Base-by-base conservation (phyloP, 2,329 filamentous ascomycete genomes). In the Calonectria honghensis region DNA sequence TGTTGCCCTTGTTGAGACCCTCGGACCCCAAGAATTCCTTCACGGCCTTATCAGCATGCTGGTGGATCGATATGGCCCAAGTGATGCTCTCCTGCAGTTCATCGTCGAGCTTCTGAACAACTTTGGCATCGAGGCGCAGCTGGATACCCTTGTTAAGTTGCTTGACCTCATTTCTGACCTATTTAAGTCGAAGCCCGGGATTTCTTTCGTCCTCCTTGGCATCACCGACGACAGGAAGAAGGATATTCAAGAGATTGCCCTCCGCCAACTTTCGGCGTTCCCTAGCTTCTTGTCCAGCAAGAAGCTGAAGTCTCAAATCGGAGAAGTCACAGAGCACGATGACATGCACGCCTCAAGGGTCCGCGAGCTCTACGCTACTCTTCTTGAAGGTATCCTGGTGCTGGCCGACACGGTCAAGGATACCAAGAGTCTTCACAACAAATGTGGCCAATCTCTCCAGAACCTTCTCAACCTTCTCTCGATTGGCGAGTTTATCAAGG, bases 21-120 rank as follows among this genome's bases (percentile, higher is more conserved):
- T 99, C 4, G 96, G 96, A 3, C 90, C 95, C 0, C 90, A 94
- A 68, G 96, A 98, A 75, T 98, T 97, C 81, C 88, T 98, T 31
- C 98, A 95, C 80, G 96, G 95, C 6, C 90, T 99, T 18, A 86
- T 98, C 64, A 94, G 95, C 72, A 96, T 98, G 91, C 91, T 99
- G 74, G 92, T 95, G n/a, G 95, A 98, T 82, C 94, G 94, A 81
- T 97, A 98, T 83, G 93, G 94, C 5, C 89, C 92, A n/a, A 94
- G 93, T 73, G 92, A 94, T 81, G 91, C 91, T 77, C 91, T 97
- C 48, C 87, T 93, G 50, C 90, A 90, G n/a, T 96, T 98, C 84
- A 90, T 95, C 73, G 90, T 91, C 3, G 93, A 95, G 52, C 87
- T 99, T 32, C 90, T 95, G 57, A 92, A 92, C 74, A 89, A 91